phyloP scores from a whole-genome alignment of 2,329 filamentous ascomycete species.

The Lachnellula suecica region DNA sequence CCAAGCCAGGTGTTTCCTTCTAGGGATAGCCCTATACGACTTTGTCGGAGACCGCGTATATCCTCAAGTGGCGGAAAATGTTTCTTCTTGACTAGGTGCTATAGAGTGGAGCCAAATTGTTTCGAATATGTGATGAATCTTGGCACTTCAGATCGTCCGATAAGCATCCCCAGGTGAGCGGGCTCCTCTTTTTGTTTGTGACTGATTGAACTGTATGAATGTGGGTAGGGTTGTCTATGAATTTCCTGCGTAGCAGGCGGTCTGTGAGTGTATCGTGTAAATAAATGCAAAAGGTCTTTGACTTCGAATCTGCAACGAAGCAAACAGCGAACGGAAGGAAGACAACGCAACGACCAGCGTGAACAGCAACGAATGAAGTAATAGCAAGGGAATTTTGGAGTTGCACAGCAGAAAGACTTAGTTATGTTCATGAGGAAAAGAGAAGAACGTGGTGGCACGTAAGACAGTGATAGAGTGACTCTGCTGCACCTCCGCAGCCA shows the following conservation, averaged over 20 bases:
- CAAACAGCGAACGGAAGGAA: constrained; percentile 2
- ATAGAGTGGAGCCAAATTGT: background rate
- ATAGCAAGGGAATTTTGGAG: background rate
- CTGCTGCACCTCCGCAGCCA: too few species aligned
- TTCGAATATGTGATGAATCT: constrained; percentile 2
- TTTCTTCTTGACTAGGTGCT: background rate
- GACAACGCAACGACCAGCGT: background rate
- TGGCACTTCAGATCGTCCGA: background rate
- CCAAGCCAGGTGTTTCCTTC: too few species aligned
- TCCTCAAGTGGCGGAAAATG: background rate
- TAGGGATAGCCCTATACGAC: too few species aligned
- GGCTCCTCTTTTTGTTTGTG: background rate
- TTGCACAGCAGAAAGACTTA: background rate
- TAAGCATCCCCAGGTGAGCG: background rate
- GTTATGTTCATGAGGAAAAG: background rate
- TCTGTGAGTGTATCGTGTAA: constrained; percentile 4
- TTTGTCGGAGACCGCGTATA: too few species aligned
- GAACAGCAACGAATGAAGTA: background rate
- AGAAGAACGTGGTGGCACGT: background rate
- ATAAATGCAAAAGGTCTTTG: constrained; percentile 4
- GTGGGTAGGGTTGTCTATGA: background rate
- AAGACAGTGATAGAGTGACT: too few species aligned
- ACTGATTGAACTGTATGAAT: background rate
- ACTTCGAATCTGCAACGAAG: constrained; percentile 13
- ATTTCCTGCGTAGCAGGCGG: constrained; percentile 12